Evolutionary conservation across 805 yeast species (phyloP), one percentile per base, ranked within the genome.

Genomic region (Blastobotrys americana): DNA sequence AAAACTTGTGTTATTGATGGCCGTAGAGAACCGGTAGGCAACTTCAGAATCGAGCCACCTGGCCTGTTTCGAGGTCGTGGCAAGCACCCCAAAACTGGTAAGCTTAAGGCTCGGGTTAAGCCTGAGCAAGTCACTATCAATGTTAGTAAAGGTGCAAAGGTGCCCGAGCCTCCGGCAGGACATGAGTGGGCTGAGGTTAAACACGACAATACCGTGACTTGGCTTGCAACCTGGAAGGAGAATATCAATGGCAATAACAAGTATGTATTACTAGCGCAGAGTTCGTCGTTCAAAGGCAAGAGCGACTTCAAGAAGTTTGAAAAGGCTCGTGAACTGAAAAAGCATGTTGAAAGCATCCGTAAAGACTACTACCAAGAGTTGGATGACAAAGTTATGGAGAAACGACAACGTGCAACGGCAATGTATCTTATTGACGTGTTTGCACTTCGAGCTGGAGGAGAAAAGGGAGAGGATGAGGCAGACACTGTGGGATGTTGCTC

Each of bases 401-500:
- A 84, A 44, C 74, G 97, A 51, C 97, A 90, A 66, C 76, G 88
- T 57, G 97, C 97, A 4, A 86, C 93, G 1, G 96, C 96, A 2
- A 86, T 90, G 39, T 90, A 90, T 64, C 72, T 90, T 39, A 89
- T 90, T 58, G 97, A 90, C 68, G 79, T 82, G 2, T 81, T 90
- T 58, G 97, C 97, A 0, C 73, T 90, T 52, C 84, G 97, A 82
- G 97, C 97, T 1, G 97, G 97, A 61, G 96, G 97, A 56, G 97
- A 90, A 64, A 90, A 90, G 63, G 83, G 90, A 8, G 97, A 90
- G 2, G 97, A 90, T 54, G 97, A 89, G 61, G 97, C 97, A 2
- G 97, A 90, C 61, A 90, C 97, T 1, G 97, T 90, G 37, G 97
- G 97, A 37, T 90, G 97, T 66, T 90, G 97, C 67, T 89, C 97